Base-by-base conservation (phyloP, 305 asterid genomes). In the Petunia hybrid region DNA sequence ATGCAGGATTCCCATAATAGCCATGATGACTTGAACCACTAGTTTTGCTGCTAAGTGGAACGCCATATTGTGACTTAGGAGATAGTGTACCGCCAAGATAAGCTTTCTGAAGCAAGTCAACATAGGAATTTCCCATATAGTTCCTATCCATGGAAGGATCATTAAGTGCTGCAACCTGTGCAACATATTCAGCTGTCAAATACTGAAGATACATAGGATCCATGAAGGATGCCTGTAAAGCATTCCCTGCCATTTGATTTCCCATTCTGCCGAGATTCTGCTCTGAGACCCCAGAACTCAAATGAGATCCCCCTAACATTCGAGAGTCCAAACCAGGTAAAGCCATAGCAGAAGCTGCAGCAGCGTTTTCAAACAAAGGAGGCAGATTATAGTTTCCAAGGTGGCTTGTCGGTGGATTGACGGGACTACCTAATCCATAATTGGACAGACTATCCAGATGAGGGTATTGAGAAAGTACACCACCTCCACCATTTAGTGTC, bases 301-400 rank as follows among this genome's bases (percentile, higher is more conserved):
- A 74, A 83, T 89, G 91, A 36, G 97, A 89, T 39, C 87, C 98
- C 7, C 91, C 96, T 77, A 91, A 84, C 85, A 93, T 83, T 82
- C 97, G 88, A 61, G 97, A 80, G 83, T 92, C 98, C 93, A 96
- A 85, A 67, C 98, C 97, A 42, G 97, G 98, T 38, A 89, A 83
- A 82, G 74, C 98, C 91, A 96, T 89, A 53, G 95, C 98, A 68
- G 99, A 93, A 62, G 94, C 98, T 56, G 93, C 97, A 82, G 96
- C 98, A 85, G 98, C 99, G 84, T 92, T 96, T 91, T 93, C 99
- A 88, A 91, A 96, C 89, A 94, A 81, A 1, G 98, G 99, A 9
- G 99, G 98, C 82, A 96, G 87, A 83, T 93, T 93, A 16, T 86
- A 76, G 85, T 88, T 87, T 6, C 97, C 95, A 57, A 90, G 90